Conservation (phyloP, 345 rosid species). For the Bretschneidera sinensis region DNA sequence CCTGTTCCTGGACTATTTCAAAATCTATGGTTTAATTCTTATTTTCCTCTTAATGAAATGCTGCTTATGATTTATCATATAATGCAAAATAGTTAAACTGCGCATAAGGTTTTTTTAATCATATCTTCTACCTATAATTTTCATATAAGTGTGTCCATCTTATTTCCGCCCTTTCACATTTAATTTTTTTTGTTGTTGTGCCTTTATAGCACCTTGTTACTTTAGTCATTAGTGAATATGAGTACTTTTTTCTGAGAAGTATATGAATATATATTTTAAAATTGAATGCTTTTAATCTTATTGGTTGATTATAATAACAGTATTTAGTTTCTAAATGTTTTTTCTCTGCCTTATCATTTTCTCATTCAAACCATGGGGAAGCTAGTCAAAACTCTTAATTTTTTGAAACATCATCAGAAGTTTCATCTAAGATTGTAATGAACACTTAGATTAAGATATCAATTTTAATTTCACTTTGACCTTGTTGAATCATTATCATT, state of each 20-base stretch:
- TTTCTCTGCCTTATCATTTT: too few species aligned
- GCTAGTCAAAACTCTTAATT: too few species aligned
- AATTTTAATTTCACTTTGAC: background rate
- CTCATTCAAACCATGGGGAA: too few species aligned
- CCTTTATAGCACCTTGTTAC: too few species aligned
- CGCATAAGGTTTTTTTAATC: background rate
- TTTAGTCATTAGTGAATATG: too few species aligned
- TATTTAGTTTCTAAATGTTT: background rate
- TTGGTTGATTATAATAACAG: background rate
- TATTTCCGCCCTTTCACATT: background rate
- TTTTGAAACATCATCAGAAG: too few species aligned
- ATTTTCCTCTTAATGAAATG: background rate
- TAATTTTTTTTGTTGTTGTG: background rate
- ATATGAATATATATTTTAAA: too few species aligned
- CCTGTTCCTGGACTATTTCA: constrained; percentile 81
- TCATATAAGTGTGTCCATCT: background rate
- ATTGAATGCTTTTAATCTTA: too few species aligned
- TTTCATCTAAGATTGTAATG: too few species aligned
- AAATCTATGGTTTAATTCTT: constrained; percentile 57
- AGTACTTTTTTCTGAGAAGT: too few species aligned
- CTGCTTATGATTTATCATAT: background rate
- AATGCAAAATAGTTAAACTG: background rate
- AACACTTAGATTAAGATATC: background rate
- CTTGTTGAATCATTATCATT: background rate
- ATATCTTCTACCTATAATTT: background rate